These are phyloP conservation scores for Talaromyces thailandensis DNA, from an alignment of 495 filamentous ascomycete genomes.

Conservation along the genomic window DNA sequence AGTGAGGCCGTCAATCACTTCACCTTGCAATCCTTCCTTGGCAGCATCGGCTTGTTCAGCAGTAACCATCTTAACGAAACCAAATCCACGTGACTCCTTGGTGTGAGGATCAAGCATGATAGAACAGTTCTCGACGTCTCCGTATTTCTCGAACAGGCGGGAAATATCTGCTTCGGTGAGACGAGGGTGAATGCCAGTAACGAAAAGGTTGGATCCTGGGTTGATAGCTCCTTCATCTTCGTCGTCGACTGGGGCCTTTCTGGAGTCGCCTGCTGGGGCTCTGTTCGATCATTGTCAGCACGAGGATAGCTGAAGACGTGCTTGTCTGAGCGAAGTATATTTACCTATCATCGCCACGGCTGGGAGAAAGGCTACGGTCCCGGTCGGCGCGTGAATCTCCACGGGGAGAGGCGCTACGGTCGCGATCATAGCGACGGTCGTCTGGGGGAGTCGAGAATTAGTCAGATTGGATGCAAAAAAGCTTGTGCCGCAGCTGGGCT, in stretches of 20 bases:
- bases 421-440: constrained; percentile 75
- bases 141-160: constrained; percentile 96
- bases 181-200: constrained; percentile 95
- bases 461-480: constrained; percentile 3
- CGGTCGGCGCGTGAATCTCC: constrained; percentile 62
- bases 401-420: constrained; percentile 90
- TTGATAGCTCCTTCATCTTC: constrained; percentile 79
- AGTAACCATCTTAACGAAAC: constrained; percentile 98
- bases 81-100: constrained; percentile 96
- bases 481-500: constrained; percentile 8
- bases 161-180: constrained; percentile 85
- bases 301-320: background rate
- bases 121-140: constrained; percentile 96
- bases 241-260: constrained; percentile 34
- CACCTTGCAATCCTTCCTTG: constrained; percentile 91
- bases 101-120: constrained; percentile 99
- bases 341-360: constrained; percentile 64
- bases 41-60: constrained; percentile 91
- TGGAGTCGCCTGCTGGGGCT: constrained; percentile 21
- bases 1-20: constrained; percentile 90
- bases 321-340: background rate
- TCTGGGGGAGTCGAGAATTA: constrained; percentile 36
- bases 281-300: constrained; percentile 13
- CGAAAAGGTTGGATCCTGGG: constrained; percentile 95
- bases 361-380: constrained; percentile 69